Evolutionary conservation across 1,284 basidiomycete species (phyloP).

Genomic region (Anthracocystis setariae): DNA sequence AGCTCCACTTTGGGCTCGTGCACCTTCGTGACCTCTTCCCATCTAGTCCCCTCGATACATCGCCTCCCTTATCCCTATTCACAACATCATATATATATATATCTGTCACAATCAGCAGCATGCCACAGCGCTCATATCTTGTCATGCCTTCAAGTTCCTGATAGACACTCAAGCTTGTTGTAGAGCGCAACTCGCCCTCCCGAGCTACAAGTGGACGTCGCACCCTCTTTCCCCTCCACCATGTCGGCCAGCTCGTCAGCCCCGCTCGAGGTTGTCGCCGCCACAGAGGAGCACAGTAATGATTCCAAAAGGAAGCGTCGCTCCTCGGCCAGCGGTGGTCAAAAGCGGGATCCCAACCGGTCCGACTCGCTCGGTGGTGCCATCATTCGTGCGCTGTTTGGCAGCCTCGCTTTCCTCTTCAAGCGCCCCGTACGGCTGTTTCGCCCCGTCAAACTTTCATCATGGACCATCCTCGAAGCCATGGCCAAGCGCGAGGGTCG

Average conservation of each 20-base stretch:
- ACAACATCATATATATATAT: no score
- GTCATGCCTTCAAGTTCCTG: no score
- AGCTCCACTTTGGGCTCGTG: no score
- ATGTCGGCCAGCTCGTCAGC: constrained; percentile 19
- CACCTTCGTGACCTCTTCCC: no score
- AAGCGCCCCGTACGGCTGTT: constrained; percentile 68
- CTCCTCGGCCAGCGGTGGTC: constrained; percentile 8
- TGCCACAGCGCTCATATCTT: no score
- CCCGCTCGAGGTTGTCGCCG: background rate
- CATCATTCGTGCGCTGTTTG: constrained; percentile 62
- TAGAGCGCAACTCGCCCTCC: background rate
- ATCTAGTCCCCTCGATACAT: no score
- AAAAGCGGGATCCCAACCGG: constrained; percentile 25
- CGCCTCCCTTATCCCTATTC: no score
- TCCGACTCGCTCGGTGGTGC: constrained; percentile 59
- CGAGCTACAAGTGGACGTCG: background rate
- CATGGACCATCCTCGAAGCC: constrained; percentile 67
- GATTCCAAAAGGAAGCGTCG: constrained; percentile 25
- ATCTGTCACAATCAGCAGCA: no score
- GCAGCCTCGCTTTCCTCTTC: constrained; percentile 68
- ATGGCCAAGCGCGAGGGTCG: constrained; percentile 68
- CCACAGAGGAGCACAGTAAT: background rate
- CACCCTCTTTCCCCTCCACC: background rate
- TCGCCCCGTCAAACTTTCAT: constrained; percentile 67
- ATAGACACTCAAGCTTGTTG: background rate